Evolutionary conservation across 805 yeast genomes (phyloP).

Genomic region (Clavispora phyllophila): DNA sequence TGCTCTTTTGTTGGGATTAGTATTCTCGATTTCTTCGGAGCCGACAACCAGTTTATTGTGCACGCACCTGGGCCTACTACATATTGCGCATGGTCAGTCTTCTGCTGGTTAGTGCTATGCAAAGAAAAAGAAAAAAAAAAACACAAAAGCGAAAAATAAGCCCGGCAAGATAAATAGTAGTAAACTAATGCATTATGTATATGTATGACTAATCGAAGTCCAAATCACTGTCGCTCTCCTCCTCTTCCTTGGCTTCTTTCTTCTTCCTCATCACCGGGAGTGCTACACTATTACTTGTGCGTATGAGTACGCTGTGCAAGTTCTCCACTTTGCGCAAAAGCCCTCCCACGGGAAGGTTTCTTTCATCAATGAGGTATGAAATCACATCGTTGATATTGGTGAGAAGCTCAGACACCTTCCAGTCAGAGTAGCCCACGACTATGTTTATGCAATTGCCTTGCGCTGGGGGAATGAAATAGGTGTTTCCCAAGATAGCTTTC

Average conservation of each 20-base stretch:
- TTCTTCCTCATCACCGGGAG: slow-evolving; percentile 46
- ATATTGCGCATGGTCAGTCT: slow-evolving; percentile 1
- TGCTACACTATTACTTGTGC: slow-evolving; percentile 62
- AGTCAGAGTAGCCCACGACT: slow-evolving; percentile 53
- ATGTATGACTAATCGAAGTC: slow-evolving; percentile 9
- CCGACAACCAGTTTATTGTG: slow-evolving; percentile 7
- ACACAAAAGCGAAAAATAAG: not conserved
- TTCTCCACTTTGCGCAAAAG: slow-evolving; percentile 40
- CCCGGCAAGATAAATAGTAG: not conserved
- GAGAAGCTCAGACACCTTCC: slow-evolving; percentile 38
- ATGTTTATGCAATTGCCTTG: slow-evolving; percentile 58
- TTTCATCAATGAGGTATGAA: slow-evolving; percentile 40
- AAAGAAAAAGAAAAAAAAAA: not conserved
- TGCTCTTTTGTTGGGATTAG: not conserved
- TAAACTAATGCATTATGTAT: not conserved
- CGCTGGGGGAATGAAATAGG: slow-evolving; percentile 54
- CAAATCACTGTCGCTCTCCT: slow-evolving; percentile 21
- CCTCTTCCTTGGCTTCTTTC: slow-evolving; percentile 10
- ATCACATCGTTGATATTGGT: slow-evolving; percentile 50
- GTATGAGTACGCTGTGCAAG: slow-evolving; percentile 51
- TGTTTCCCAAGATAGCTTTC: slow-evolving; percentile 56
- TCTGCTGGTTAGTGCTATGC: too few species aligned
- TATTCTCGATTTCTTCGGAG: not conserved
- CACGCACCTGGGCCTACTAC: slow-evolving; percentile 13
- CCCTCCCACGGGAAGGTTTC: slow-evolving; percentile 56